These are phyloP conservation scores for Tolypocladium tundrense DNA, from an alignment of 2,329 filamentous ascomycete species.

Conservation along the genomic window DNA sequence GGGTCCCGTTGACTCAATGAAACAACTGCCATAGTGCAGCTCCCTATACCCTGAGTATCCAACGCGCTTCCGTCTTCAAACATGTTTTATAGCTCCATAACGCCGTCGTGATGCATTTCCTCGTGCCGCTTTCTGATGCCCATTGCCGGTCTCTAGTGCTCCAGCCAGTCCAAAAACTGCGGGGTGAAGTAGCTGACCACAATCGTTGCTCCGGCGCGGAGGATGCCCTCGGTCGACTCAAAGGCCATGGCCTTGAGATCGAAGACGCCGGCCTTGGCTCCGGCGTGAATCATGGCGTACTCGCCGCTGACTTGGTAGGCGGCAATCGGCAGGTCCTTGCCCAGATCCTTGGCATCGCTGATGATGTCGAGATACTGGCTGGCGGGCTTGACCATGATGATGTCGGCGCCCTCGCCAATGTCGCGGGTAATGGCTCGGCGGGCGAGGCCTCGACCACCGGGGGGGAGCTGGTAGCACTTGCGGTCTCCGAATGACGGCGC, in stretches of 20 bases:
- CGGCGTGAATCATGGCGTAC: conserved; percentile 96
- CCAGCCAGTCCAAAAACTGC: conserved; percentile 60
- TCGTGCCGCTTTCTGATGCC: not conserved
- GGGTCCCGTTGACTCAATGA: not conserved
- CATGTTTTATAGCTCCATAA: not conserved
- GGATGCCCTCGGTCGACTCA: conserved; percentile 85
- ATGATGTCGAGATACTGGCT: conserved; percentile 96
- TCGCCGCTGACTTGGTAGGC: conserved; percentile 97
- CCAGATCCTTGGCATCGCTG: conserved; percentile 90
- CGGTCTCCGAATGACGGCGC: conserved; percentile 87
- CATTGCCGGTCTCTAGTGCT: conserved; percentile 28
- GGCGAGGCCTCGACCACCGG: conserved; percentile 82
- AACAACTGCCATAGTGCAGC: not conserved
- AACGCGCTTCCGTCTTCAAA: not conserved
- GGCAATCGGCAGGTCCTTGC: conserved; percentile 81
- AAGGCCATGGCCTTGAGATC: conserved; percentile 91
- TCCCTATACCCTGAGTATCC: not conserved
- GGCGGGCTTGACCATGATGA: conserved; percentile 99
- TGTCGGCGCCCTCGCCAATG: conserved; percentile 87
- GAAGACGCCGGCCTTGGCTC: conserved; percentile 90
- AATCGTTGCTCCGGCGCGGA: conserved; percentile 87
- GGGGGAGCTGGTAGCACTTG: conserved; percentile 92
- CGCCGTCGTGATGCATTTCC: not conserved
- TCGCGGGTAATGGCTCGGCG: conserved; percentile 83
- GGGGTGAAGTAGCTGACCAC: conserved; percentile 92